These are phyloP conservation scores for Cercophora sp. DNA, from an alignment of 495 filamentous ascomycete species.

Conservation along the genomic window DNA sequence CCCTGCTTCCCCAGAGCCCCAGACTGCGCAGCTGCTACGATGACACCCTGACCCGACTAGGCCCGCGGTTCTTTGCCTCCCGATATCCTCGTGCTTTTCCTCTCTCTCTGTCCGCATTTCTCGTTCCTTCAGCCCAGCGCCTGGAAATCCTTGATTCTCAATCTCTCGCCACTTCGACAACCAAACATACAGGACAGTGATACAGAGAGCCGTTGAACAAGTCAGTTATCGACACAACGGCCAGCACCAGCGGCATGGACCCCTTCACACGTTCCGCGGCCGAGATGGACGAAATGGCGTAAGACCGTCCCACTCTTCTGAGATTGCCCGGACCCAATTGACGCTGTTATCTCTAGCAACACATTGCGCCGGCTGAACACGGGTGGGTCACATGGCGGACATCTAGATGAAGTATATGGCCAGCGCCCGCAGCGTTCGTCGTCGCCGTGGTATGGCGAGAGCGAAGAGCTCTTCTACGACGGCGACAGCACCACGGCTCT, in stretches of 20 bases:
- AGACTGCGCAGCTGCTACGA: background rate
- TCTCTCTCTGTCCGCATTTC: background rate
- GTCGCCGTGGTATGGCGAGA: background rate
- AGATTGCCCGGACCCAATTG: background rate
- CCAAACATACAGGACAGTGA: background rate
- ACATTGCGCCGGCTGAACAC: conserved; percentile 12
- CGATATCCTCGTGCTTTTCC: background rate
- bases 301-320: background rate
- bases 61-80: background rate
- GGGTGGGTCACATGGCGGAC: background rate
- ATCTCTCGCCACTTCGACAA: background rate
- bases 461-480: background rate
- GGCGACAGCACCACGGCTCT: background rate
- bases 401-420: background rate
- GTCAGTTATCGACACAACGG: too few species aligned
- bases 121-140: background rate
- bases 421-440: background rate
- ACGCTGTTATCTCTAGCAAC: background rate
- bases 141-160: background rate
- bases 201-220: too few species aligned
- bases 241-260: conserved; percentile 8
- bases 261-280: background rate
- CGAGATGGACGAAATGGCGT: conserved; percentile 21
- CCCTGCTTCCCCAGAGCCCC: background rate
- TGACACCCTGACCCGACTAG: background rate